Conservation (phyloP, 148 eudicot genomes). For the Oxyria digyna region DNA sequence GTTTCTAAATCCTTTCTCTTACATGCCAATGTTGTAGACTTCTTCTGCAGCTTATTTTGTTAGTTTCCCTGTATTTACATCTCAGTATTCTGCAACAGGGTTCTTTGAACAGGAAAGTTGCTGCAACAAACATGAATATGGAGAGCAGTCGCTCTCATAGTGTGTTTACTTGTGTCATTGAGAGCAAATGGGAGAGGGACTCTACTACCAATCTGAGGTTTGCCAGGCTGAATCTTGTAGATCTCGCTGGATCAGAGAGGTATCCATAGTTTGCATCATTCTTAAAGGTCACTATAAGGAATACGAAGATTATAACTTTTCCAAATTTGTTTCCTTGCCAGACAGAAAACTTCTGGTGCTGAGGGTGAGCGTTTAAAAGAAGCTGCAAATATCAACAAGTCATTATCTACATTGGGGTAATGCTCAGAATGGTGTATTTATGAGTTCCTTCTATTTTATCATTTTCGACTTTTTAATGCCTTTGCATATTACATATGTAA, state of each 20-base stretch:
- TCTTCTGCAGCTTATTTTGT: not conserved
- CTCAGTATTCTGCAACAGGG: slow-evolving; percentile 40
- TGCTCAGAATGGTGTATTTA: not conserved
- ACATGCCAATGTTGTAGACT: not conserved
- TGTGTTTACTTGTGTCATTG: slow-evolving; percentile 85
- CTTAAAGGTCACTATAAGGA: not conserved
- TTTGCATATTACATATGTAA: not conserved
- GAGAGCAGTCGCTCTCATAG: slow-evolving; percentile 99
- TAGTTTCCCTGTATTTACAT: slow-evolving; percentile 5
- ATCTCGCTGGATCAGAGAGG: slow-evolving; percentile 99
- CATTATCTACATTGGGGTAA: slow-evolving; percentile 90
- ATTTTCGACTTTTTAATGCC: slow-evolving; percentile 1
- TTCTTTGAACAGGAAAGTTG: slow-evolving; percentile 85
- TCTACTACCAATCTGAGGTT: slow-evolving; percentile 66
- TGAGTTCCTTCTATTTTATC: not conserved
- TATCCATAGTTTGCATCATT: slow-evolving; percentile 10
- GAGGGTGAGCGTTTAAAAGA: slow-evolving; percentile 98
- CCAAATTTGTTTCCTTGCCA: slow-evolving; percentile 18
- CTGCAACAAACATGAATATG: slow-evolving; percentile 95
- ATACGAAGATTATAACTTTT: slow-evolving; percentile 1
- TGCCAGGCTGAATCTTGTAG: slow-evolving; percentile 95
- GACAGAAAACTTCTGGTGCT: slow-evolving; percentile 98
- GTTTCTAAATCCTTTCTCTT: not conserved
- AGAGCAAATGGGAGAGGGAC: slow-evolving; percentile 94
- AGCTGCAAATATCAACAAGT: slow-evolving; percentile 93